Conservation (phyloP, 2,329 filamentous ascomycete species). For the Stachybotrys elegans region DNA sequence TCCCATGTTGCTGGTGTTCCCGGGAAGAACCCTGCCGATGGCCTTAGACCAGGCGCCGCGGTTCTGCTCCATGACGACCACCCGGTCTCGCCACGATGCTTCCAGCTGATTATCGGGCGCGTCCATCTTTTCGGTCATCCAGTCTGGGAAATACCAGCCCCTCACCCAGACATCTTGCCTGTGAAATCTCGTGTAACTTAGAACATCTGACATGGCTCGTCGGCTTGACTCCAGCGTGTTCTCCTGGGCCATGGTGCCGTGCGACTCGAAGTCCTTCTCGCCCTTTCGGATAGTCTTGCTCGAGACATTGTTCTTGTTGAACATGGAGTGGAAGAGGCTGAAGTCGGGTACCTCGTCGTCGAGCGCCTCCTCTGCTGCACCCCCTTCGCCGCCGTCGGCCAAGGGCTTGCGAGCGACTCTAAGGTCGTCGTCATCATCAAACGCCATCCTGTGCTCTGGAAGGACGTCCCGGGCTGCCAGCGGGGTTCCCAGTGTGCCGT, state of each 20-base stretch:
- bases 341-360: conserved; percentile 86
- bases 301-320: conserved; percentile 45
- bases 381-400: conserved; percentile 14
- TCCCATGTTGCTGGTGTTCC: conserved; percentile 49
- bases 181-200: conserved; percentile 73
- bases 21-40: conserved; percentile 63
- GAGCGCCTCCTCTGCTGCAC: conserved; percentile 50
- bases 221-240: conserved; percentile 75
- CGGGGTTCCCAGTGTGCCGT: too few species aligned
- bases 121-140: conserved; percentile 31
- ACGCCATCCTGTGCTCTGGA: too few species aligned
- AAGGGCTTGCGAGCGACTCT: conserved; percentile 12
- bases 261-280: conserved; percentile 95
- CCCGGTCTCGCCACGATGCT: conserved; percentile 36
- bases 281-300: conserved; percentile 76
- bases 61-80: conserved; percentile 67
- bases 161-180: conserved; percentile 59
- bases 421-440: conserved; percentile 40
- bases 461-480: too few species aligned
- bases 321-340: conserved; percentile 58
- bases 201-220: conserved; percentile 81
- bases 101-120: conserved; percentile 16
- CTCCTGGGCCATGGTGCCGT: conserved; percentile 79
- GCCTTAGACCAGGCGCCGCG: conserved; percentile 68
- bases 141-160: conserved; percentile 69